Evolutionary conservation across 768 basidiomycete genomes (phyloP), one percentile per base, ranked within the genome.

Genomic region (Rhizopogon vinicolor): DNA sequence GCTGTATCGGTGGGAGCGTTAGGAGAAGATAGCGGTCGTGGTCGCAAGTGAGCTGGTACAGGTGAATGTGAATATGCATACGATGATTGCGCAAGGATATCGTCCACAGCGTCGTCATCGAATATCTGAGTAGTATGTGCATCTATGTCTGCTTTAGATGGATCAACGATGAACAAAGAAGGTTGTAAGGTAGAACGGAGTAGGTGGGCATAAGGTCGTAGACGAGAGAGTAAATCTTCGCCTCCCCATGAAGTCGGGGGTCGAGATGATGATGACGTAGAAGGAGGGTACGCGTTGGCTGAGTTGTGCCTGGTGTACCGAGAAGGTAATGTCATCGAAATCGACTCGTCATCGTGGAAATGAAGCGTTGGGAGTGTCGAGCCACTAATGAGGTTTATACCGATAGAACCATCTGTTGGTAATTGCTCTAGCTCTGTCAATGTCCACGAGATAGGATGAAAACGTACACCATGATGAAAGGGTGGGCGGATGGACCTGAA

Each of bases 331-430:
- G 81, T 81, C 66, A 85, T 84, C 4, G 93, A 94, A 33, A 82
- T 82, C 0, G 93, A 95, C 69, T 98, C 95, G 62, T 98, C 95
- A 66, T 98, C 97, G 69, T 98, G 97, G 70, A 98, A 98, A 70
- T 94, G 85, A 2, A 99, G 80, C 0, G 90, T 92, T 0, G 94
- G 92, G 0, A 97, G 78, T 1, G 93, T 91, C 49, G 87, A 83
- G 31, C 89, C 88, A 61, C 85, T 90, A 60, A 87, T 90, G 55
- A 93, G 85, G 68, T 96, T 96, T 57, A 98, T 83, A 40, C 86
- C 90, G 58, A 95, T 81, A 18, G 89, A 89, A 5, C 94, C 94
- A 65, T 94, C 90, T 95, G 63, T 16, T 37, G 44, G 46, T 42
- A 52, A 45, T 54, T 4, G 3, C 43, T 25, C 9, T 33, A 46